Percentiles rank a stretch among this genome's conserved stretches.
These are phyloP conservation scores for Podosphaera aphanis DNA, from an alignment of 2,329 filamentous ascomycete genomes.

Conservation along the genomic window DNA sequence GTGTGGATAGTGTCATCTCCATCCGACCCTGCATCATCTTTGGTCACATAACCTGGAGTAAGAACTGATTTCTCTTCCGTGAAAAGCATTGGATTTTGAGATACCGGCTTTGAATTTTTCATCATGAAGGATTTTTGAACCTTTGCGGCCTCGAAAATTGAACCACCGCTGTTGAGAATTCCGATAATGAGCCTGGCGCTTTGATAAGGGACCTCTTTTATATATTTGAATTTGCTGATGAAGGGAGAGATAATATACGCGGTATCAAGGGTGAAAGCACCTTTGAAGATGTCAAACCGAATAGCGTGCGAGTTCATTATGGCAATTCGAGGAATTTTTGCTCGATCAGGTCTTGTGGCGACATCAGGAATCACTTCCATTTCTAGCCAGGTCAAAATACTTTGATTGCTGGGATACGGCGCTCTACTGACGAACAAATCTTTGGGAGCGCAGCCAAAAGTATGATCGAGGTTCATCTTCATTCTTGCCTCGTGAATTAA, in stretches of 20 bases:
- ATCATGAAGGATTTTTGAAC: constrained; percentile 11
- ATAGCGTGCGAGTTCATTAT: constrained; percentile 79
- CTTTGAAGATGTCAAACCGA: constrained; percentile 88
- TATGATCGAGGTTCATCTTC: constrained; percentile 45
- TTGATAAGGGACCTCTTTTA: constrained; percentile 60
- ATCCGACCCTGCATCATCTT: constrained; percentile 58
- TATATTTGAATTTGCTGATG: constrained; percentile 49
- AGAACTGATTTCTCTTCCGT: constrained; percentile 18
- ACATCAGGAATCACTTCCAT: constrained; percentile 48
- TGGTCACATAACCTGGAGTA: constrained; percentile 64
- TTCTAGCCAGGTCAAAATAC: constrained; percentile 63
- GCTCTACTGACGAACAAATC: constrained; percentile 63
- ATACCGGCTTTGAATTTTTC: neutral
- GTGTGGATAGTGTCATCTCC: constrained; percentile 80
- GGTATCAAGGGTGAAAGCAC: constrained; percentile 68
- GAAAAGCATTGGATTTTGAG: constrained; percentile 15
- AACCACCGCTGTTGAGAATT: constrained; percentile 31
- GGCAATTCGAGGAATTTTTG: constrained; percentile 39
- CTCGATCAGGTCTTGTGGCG: constrained; percentile 30
- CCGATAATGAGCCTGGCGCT: constrained; percentile 46
- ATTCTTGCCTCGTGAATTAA: constrained; percentile 48
- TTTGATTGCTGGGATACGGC: constrained; percentile 48
- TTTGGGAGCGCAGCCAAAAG: constrained; percentile 62
- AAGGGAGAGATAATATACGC: constrained; percentile 79
- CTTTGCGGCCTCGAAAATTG: constrained; percentile 18